Evolutionary conservation across 2,329 filamentous ascomycete species (phyloP), one percentile per base, ranked within the genome.

Genomic region (Colletotrichum sp.): DNA sequence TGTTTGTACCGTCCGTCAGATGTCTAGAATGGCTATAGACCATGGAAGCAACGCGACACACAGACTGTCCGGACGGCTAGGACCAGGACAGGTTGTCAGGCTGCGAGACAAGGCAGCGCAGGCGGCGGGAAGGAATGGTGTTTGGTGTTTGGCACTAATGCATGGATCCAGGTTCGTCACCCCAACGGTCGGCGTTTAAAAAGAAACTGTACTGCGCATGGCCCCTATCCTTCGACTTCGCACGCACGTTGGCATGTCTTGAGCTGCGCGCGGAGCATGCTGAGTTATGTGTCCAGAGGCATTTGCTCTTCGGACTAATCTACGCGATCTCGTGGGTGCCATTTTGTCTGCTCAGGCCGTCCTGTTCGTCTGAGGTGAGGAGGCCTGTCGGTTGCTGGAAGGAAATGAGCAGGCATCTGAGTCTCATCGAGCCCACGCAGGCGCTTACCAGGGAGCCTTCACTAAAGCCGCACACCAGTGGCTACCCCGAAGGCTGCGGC

Each of bases 1-100:
- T 79, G 77, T 80, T 72, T 75, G 79, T 79, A 32, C 79, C 78
- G 78, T 75, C 75, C 79, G 71, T 66, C 38, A 52, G 63, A 66
- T 12, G 38, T 12, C 36, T 32, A 26, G 24, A 48, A 18, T 66
- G 34, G 30, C 63, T 21, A 16, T 61, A 10, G 24, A 38, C 63
- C 36, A 30, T 66, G 36, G 63, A 66, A 30, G 63, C 36, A 28
- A 24, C 36, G 24, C n/a, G 32, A 38, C 63, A 43, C 36, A 48
- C n/a, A 48, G 24, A 52, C 36, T 26, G 63, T 66, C 24, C 13
- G 24, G 36, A 28, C 63, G 38, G 24, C 26, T 28, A 66, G 38
- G 34, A 66, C 32, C 61, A 38, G 61, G n/a, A 64, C 61, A 32
- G 16, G 58, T n/a, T 61, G 18, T 30, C 15, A 61, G 58, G n/a